Evolutionary conservation across 805 yeast species (phyloP).

Genomic region (Suhomyces xylopsoci): DNA sequence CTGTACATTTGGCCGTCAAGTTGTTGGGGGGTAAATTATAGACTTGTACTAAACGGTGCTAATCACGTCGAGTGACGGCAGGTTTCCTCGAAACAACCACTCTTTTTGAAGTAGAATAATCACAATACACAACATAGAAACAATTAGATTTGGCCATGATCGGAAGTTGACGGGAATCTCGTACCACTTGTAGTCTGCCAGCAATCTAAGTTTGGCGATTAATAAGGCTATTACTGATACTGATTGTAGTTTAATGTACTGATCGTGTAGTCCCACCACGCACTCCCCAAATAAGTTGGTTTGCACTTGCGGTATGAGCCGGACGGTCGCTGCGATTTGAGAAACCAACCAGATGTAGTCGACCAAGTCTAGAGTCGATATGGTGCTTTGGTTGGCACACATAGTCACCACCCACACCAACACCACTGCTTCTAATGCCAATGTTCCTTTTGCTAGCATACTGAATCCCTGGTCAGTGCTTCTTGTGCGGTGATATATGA

Average conservation of each 20-base stretch:
- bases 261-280: constrained; percentile 16
- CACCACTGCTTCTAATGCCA: constrained; percentile 5
- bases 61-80: neutral
- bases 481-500: constrained; percentile 24
- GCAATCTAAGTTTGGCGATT: constrained; percentile 1
- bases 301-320: constrained; percentile 40
- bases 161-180: constrained; percentile 20
- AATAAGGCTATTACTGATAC: neutral
- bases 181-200: constrained; percentile 13
- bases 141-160: constrained; percentile 11
- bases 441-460: neutral
- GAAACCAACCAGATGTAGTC: constrained; percentile 40
- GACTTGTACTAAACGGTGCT: neutral
- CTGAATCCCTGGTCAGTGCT: constrained; percentile 39
- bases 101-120: neutral
- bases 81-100: neutral
- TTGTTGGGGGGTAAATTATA: constrained; percentile 56
- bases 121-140: neutral
- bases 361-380: constrained; percentile 38
- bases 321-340: constrained; percentile 19
- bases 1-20: constrained; percentile 66
- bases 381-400: neutral
- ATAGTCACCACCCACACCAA: constrained; percentile 6
- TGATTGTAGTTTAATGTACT: constrained; percentile 1
- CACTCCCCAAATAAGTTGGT: constrained; percentile 37